These are phyloP conservation scores for Elongisporangium anandrum DNA, from an alignment of 352 stramenopile species.

Conservation along the genomic window DNA sequence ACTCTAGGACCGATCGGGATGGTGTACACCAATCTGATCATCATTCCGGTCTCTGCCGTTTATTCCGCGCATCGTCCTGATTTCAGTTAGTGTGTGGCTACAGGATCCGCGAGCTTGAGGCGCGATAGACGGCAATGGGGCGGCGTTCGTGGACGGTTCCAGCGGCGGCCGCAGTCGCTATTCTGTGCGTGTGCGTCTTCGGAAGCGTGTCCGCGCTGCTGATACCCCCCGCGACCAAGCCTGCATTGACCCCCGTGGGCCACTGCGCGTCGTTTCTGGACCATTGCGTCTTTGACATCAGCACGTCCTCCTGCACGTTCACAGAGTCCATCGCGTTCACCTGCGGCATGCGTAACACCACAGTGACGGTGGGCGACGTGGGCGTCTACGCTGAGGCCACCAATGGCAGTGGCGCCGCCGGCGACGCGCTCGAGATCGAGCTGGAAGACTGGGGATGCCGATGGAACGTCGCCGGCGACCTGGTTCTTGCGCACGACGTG, in stretches of 20 bases:
- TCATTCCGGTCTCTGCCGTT: not conserved
- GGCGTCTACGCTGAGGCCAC: not conserved
- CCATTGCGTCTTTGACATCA: conserved; percentile 38
- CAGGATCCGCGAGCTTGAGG: not conserved
- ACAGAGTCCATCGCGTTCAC: conserved; percentile 30
- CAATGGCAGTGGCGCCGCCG: not conserved
- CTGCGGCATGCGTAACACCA: conserved; percentile 16
- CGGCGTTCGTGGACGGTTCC: not conserved
- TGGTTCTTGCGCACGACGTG: conserved; percentile 34
- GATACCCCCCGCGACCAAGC: not conserved
- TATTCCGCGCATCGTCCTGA: not conserved
- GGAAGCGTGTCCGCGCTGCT: not conserved
- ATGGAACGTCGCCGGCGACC: conserved; percentile 57
- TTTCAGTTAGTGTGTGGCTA: not conserved
- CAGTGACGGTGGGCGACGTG: not conserved
- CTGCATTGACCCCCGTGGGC: conserved; percentile 4
- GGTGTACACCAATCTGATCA: not conserved
- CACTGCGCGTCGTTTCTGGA: conserved; percentile 45
- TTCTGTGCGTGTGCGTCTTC: not conserved
- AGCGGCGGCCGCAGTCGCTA: not conserved
- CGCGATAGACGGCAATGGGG: not conserved
- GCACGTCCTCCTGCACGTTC: conserved; percentile 56
- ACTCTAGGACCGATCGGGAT: too few relatives aligned
- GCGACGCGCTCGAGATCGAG: conserved; percentile 2
- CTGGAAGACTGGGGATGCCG: conserved; percentile 35